Evolutionary conservation across 140 eudicot genomes (phyloP), one percentile per base, ranked within the genome.

Genomic region (Flaveria floridana): DNA sequence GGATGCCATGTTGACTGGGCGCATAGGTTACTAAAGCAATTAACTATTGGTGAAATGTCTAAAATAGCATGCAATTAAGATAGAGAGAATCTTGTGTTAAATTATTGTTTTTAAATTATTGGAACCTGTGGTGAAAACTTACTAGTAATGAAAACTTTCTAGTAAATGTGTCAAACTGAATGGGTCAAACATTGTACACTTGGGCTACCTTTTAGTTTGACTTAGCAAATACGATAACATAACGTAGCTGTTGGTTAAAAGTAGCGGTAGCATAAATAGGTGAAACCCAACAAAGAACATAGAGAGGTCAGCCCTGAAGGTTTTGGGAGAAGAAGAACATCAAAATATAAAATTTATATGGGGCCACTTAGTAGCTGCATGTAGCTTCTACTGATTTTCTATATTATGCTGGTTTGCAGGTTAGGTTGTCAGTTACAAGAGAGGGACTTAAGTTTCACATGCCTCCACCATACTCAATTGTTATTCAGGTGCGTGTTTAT

Each of bases 381-480:
- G 19, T 61, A 42, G 47, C 6, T 25, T 44, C 30, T 57, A 55
- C n/a, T 68, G n/a, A 15, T 42, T 50, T 7, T 39, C 19, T 26
- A 70, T 6, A 46, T 56, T 47, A 25, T 59, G 64, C 58, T 20
- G 80, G 73, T 53, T 85, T 65, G 71, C 89, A 91, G 97, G 89
- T 88, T 34, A 84, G 99, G 75, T 6, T 88, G 80, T 71, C 85
- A 9, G 79, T 79, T 23, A 68, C 90, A 18, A 73, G 68, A 61
- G 76, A 82, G 3, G 94, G 88, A 64, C 83, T 75, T 71, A 63
- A 65, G 8, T 72, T 94, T 63, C 91, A 68, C 81, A 94, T 94
- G 99, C 99, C 99, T 76, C 96, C 98, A 68, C 97, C 96, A 6
- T 93, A 87, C 83, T 93, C 98, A 0, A 82, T 71, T 76, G 96